Conservation (phyloP, 352 stramenopile species). For the Phytophthora lateralis region DNA sequence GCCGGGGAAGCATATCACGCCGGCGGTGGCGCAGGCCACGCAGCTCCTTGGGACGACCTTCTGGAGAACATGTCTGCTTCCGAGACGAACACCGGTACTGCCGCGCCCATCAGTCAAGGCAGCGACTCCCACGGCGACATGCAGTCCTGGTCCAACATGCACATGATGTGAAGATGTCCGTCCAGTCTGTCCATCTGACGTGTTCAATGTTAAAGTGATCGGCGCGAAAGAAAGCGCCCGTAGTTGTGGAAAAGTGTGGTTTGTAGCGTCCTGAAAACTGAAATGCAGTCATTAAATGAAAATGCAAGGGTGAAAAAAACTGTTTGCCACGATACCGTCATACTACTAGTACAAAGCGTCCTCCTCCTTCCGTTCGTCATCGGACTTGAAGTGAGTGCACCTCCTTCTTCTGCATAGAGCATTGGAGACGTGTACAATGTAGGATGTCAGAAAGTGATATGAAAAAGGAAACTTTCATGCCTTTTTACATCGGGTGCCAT, state of each 20-base stretch:
- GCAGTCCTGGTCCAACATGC: slow-evolving; percentile 74
- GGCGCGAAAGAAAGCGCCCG: slow-evolving; percentile 36
- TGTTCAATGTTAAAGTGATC: slow-evolving; percentile 28
- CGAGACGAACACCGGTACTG: slow-evolving; percentile 19
- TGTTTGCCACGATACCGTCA: not conserved
- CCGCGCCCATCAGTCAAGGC: slow-evolving; percentile 20
- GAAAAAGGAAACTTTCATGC: not conserved
- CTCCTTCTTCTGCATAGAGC: slow-evolving; percentile 1
- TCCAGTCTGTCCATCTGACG: slow-evolving; percentile 4
- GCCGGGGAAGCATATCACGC: slow-evolving; percentile 23
- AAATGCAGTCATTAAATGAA: slow-evolving; percentile 27
- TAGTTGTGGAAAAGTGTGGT: slow-evolving; percentile 28
- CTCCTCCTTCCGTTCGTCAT: slow-evolving; percentile 19
- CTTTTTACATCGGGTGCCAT: not conserved
- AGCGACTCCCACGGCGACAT: slow-evolving; percentile 50
- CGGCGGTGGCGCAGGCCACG: slow-evolving; percentile 12
- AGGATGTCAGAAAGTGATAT: not conserved
- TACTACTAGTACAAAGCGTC: slow-evolving; percentile 10
- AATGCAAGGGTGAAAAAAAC: slow-evolving; percentile 8
- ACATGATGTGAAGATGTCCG: slow-evolving; percentile 62
- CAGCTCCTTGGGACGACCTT: slow-evolving; percentile 71
- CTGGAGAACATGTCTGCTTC: slow-evolving; percentile 75
- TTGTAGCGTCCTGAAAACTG: slow-evolving; percentile 27
- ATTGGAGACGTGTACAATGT: not conserved
- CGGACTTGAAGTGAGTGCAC: slow-evolving; percentile 7